Evolutionary conservation across 495 filamentous ascomycete species (phyloP), one percentile per base, ranked within the genome.

Genomic region (Endocarpon pusillum): DNA sequence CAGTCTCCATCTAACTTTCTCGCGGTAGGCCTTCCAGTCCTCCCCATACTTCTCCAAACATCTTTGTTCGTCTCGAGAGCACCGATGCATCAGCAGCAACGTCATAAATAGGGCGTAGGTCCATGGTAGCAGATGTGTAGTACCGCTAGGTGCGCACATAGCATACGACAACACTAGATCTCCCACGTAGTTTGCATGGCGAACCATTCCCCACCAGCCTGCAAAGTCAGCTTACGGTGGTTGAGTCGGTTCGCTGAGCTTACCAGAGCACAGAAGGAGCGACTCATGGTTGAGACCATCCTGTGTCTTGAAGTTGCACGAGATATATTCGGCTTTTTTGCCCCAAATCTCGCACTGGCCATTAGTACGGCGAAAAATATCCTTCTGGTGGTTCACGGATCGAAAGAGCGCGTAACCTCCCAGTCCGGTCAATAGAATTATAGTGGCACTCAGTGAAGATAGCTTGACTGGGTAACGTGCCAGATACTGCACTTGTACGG

Each of bases 161-260:
- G 54, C 45, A 35, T 53, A 65, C 4, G 54, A 50, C 22, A 62
- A 42, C 17, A 63, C 41, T 17, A 67, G 37, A 37, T 66, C 63
- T 6, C 58, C 64, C 6, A 59, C 38, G 25, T 66, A 67, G 32
- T 67, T 67, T 4, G 59, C 52, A 33, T 67, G 64, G 35, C 63
- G 54, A 6, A 51, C 52, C 10, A 54, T 35, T 21, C 61, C 62
- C 63, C 63, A 66, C 59, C 63, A 67, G 6, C 63, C 37, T 38
- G 17, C 12, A 3, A 16, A 36, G 33, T 34, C 23, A 41, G 12
- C 10, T 18, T 6, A 15, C 36, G 36, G 21, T 15, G n/a, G n/a
- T n/a, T n/a, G n/a, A n/a, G n/a, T n/a, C n/a, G n/a, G n/a, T n/a
- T n/a, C n/a, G n/a, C n/a, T n/a, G 19, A 3, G 14, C 20, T 14